These are phyloP conservation scores for Cladophialophora psammophila DNA, from an alignment of 2,329 filamentous ascomycete species.

Conservation along the genomic window DNA sequence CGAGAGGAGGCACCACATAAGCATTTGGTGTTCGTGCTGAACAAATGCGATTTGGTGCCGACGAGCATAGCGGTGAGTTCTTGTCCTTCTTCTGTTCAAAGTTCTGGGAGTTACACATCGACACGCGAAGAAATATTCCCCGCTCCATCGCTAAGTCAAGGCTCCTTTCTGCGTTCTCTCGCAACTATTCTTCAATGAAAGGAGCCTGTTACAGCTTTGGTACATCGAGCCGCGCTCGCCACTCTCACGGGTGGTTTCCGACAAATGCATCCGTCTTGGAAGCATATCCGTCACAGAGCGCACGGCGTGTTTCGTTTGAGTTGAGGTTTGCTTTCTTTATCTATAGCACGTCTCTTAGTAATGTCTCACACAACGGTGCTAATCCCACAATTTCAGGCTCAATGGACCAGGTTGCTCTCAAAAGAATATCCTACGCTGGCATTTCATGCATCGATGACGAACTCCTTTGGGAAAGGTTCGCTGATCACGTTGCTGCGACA, in stretches of 20 bases:
- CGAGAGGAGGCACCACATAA: conserved; percentile 94
- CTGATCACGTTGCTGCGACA: conserved; percentile 90
- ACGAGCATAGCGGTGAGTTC: conserved; percentile 91
- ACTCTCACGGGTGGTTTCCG: conserved; percentile 40
- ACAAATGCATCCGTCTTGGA: conserved; percentile 81
- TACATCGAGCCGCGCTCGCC: conserved; percentile 83
- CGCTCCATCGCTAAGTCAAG: conserved; percentile 84
- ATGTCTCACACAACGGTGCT: conserved; percentile 81
- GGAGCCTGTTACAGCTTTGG: conserved; percentile 99
- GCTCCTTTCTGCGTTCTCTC: conserved; percentile 69
- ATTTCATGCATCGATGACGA: conserved; percentile 93
- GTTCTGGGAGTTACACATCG: background rate
- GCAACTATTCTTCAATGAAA: conserved; percentile 71
- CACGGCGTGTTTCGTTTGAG: conserved; percentile 89
- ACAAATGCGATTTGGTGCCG: conserved; percentile 92
- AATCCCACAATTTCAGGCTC: conserved; percentile 70
- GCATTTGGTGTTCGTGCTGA: conserved; percentile 86
- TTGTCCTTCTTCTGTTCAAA: conserved; percentile 16
- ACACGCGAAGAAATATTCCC: conserved; percentile 26
- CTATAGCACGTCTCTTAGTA: conserved; percentile 95
- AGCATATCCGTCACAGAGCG: conserved; percentile 72
- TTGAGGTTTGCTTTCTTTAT: conserved; percentile 81
- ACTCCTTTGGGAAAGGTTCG: conserved; percentile 95
- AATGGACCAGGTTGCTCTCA: conserved; percentile 87
- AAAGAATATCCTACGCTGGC: conserved; percentile 93